Base-by-base conservation (phyloP, 805 yeast genomes). In the Candida alai region DNA sequence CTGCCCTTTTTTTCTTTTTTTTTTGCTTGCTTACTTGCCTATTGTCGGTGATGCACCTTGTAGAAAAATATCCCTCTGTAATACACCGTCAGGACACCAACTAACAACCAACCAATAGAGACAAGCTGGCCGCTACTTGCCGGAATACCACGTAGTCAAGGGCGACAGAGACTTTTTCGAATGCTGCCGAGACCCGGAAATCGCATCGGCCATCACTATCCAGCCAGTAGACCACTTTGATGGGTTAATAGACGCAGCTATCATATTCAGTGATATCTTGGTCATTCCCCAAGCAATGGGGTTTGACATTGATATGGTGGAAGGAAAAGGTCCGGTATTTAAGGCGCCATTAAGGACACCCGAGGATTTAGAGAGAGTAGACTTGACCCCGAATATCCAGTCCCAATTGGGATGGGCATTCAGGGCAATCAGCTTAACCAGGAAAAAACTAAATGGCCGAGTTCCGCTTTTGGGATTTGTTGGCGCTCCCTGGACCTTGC, bases 281-380 rank as follows among this genome's bases (percentile, higher is more conserved):
- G 98, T 93, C 24, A 83, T 93, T 35, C 98, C 98, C 2, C 97
- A 93, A 63, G 98, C 97, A 9, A 81, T 93, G 88, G 98, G 98
- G 10, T 85, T 89, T 84, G 80, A 76, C 35, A 96, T 93, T 26
- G 80, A 83, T 54, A 90, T 93, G 95, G 66, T 86, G 27, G 97
- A 93, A 39, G 93, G 95, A 34, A 83, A 81, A 41, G 98, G 98
- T 0, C 98, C 98, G 4, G 82, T 81, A 35, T 93, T 93, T 59
- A 88, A 87, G 2, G 79, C 80, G 28, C 98, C 98, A 12, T 65
- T 93, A 47, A 76, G 97, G 54, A 64, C 63, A 3, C 85, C 84
- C 4, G 73, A 66, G 28, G 96, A 88, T 49, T 63, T 88, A 45
- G 43, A 65, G 18, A 73, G 74, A 44, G 65, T 82, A 40, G 68